Evolutionary conservation across 768 basidiomycete genomes (phyloP), one percentile per base, ranked within the genome.

Genomic region (Mrakia hoshinonis): DNA sequence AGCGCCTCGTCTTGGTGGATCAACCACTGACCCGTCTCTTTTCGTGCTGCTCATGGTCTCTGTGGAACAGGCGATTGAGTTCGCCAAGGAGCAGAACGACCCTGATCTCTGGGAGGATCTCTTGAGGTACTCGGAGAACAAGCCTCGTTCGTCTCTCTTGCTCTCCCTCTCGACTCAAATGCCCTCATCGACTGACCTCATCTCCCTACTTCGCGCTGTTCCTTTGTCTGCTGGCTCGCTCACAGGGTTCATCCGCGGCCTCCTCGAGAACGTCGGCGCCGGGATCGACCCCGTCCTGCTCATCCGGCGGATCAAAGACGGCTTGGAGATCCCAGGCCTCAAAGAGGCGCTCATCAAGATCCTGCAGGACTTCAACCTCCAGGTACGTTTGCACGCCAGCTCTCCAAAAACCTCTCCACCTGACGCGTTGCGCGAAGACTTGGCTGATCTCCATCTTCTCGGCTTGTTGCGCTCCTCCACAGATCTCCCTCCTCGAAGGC

Each of bases 41-140:
- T 29, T 39, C 22, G n/a, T n/a, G n/a, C n/a, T n/a, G n/a, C n/a
- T n/a, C n/a, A n/a, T n/a, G n/a, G n/a, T n/a, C n/a, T n/a, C n/a
- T n/a, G n/a, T n/a, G n/a, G n/a, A n/a, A 9, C 74, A 92, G 91
- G 92, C 95, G 3, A 98, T 99, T 76, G 95, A 97, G 71, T 99
- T 99, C 74, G 95, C 94, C 2, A 95, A 94, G 76, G 93, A 97
- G 78, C 95, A 97, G 79, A 89, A 87, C 66, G 96, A 98, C 74
- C 89, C 93, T 73, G 96, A 98, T 78, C 85, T 99, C 0, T 99
- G 95, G 96, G 95, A 98, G 76, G 95, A 98, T 77, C 83, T 99
- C 11, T 81, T 99, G 34, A 87, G 84, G 72, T 98, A 98, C 76
- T 95, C 94, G 0, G 96, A 98, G 79, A 94, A 90, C 13, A 83